Evolutionary conservation across 805 yeast species (phyloP), one percentile per base, ranked within the genome.

Genomic region (Sungouiella thailandica): DNA sequence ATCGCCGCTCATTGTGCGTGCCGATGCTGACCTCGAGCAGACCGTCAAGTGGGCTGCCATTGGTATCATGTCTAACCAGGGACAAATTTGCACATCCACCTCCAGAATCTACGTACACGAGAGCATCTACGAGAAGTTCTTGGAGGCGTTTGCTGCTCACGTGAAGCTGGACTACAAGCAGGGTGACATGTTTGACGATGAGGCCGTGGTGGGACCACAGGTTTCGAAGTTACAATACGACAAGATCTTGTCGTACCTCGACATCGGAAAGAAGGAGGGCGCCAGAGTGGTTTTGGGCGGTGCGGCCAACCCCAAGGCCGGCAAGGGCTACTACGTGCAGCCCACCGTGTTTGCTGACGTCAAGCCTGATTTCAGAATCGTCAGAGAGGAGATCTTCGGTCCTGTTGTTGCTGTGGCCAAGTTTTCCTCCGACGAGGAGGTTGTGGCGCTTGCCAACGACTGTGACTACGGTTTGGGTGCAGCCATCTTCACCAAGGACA

Each of bases 371-470:
- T 79, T 80, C 76, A 65, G 72, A 39, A 74, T 86, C 32, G 82
- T 80, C 37, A 70, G 70, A 44, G 95, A 86, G 58, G 95, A 86
- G 60, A 84, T 86, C 38, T 86, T 86, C 57, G 95, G 95, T 13
- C 95, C 95, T 11, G 95, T 86, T 22, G 86, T 80, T 17, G 68
- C 78, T 6, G 67, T 82, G 23, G 75, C 80, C 37, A 76, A 74
- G 57, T 86, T 86, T 62, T 53, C 63, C 23, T 64, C 78, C 19
- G 82, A 78, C 44, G 81, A 76, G 31, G 89, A 85, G 51, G 95
- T 77, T 4, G 43, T 86, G 17, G 62, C 57, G 41, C 69, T 68
- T 39, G 94, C 94, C 46, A 86, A 86, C 57, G 75, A 74, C 47
- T 71, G 87, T 8, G 70, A 70, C 33, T 86, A 84, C 53, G 95